Base-by-base conservation (phyloP, 306 rosid genomes). In the Sicyos edulis region DNA sequence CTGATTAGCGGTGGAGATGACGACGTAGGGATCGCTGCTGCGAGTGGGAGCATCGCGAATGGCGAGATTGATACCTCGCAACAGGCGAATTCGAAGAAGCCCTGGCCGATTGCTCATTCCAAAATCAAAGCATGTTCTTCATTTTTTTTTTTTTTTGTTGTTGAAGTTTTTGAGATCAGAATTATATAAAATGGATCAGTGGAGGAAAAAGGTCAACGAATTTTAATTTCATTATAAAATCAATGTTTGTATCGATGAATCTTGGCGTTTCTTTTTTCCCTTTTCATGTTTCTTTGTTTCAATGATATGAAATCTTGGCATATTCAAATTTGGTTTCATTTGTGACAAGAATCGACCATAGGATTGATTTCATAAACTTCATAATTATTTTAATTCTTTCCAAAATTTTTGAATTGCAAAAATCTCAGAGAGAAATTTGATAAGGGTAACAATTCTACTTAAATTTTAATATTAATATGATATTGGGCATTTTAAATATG, bases 21-120 rank as follows among this genome's bases (percentile, higher is more conserved):
- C 78, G 1, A 91, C 87, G 76, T 87, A 93, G 59, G 99, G 96
- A 20, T 93, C 99, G 17, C 99, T 93, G 68, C 84, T 78, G 26
- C 60, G 75, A 8, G 84, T 22, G 20, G 53, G 70, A n/a, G 83
- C 17, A 72, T 93, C 99, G 1, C 97, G 95, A 71, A 87, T 75
- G 2, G 95, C 95, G 1, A 93, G 92, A 76, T 91, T 75, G 45
- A 82, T 73, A 0, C 99, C 99, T 78, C 77, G 78, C 63, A 71
- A 71, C 17, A 93, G 75, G 7, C 95, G 83, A 82, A 93, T 75
- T 61, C 85, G 81, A 34, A 93, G 89, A 82, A 90, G 92, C 49
- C 98, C 96, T 57, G 78, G 8, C 29, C 51, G 49, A 74, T 9
- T 49, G 6, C 77, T 82, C 95, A 85, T 89, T 13, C n/a, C 57